phyloP scores from a whole-genome alignment of 1,284 basidiomycete genomes.

The Melampsora americana region DNA sequence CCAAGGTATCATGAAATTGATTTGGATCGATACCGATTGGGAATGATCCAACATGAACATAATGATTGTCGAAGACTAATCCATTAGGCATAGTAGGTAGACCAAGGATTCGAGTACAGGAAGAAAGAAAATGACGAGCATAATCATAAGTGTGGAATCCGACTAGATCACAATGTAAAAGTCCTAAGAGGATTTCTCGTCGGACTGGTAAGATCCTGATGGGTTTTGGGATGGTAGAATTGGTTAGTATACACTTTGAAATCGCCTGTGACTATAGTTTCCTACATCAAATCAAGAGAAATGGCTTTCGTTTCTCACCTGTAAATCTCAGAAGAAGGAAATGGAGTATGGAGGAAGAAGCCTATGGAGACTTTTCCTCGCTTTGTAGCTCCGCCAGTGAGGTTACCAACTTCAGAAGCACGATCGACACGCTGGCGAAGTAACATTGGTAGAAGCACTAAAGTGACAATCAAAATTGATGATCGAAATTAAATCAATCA shows the following conservation, averaged over 20 bases:
- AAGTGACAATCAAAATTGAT: background rate
- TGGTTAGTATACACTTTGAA: background rate
- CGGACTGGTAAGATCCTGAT: slow-evolving; percentile 88
- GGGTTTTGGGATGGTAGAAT: background rate
- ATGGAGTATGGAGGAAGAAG: slow-evolving; percentile 97
- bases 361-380: slow-evolving; percentile 62
- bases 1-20: slow-evolving; percentile 82
- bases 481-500: background rate
- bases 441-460: slow-evolving; percentile 42
- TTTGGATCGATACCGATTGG: slow-evolving; percentile 96
- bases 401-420: slow-evolving; percentile 46
- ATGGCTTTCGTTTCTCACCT: slow-evolving; percentile 61
- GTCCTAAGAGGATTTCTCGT: slow-evolving; percentile 89
- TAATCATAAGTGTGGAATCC: slow-evolving; percentile 99
- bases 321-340: slow-evolving; percentile 97
- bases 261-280: background rate
- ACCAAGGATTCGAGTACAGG: slow-evolving; percentile 91
- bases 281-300: background rate
- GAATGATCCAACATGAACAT: slow-evolving; percentile 96
- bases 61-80: slow-evolving; percentile 88
- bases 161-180: slow-evolving; percentile 92
- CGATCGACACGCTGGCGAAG: slow-evolving; percentile 35
- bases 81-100: slow-evolving; percentile 98
- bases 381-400: slow-evolving; percentile 61
- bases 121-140: slow-evolving; percentile 96